These are phyloP conservation scores for Termitomyces titanicus DNA, from an alignment of 768 basidiomycete species.

Conservation along the genomic window DNA sequence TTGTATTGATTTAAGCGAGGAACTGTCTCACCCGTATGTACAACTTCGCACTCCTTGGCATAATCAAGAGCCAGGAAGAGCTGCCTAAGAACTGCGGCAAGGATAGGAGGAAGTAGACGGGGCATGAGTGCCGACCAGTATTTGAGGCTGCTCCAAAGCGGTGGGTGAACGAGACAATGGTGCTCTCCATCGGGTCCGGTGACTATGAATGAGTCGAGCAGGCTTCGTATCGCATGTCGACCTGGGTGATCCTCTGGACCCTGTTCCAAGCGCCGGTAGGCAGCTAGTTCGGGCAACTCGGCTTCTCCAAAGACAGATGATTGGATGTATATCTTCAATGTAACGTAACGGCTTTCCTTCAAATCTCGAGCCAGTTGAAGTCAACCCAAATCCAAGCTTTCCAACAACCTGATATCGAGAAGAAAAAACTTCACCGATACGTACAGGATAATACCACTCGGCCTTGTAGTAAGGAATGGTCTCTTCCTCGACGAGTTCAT, in stretches of 20 bases:
- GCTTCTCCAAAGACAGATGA: background rate
- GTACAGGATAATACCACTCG: constrained; percentile 24
- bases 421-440: constrained; percentile 25
- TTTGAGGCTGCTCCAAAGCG: background rate
- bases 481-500: constrained; percentile 16
- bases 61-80: constrained; percentile 15
- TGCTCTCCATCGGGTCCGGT: background rate
- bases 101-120: background rate
- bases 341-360: constrained; percentile 5
- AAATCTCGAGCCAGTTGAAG: constrained; percentile 27
- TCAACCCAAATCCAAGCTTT: constrained; percentile 29
- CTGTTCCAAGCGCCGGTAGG: background rate
- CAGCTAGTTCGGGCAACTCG: background rate
- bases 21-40: constrained; percentile 15
- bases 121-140: background rate
- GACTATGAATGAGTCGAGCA: background rate
- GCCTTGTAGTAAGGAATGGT: constrained; percentile 17
- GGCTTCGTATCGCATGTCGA: constrained; percentile 2
- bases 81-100: background rate
- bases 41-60: constrained; percentile 9
- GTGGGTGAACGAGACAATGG: constrained; percentile 2
- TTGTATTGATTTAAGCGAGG: background rate
- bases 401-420: constrained; percentile 28
- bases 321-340: constrained; percentile 12
- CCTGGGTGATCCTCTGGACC: background rate